phyloP scores from a whole-genome alignment of 495 filamentous ascomycete species.

The Lasiosphaeris hirsuta region DNA sequence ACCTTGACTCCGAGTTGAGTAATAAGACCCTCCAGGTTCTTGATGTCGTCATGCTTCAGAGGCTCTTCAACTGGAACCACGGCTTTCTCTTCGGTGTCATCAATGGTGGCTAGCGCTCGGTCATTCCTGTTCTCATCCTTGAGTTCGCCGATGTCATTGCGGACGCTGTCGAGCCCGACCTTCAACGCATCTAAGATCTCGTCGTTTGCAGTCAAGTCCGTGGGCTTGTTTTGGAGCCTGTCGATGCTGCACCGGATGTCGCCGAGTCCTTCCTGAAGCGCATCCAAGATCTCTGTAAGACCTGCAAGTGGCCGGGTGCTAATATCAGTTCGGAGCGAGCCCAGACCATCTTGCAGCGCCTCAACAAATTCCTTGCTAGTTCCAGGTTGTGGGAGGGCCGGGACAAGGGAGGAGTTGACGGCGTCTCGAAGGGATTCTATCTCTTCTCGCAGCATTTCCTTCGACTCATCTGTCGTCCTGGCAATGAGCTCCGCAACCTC shows the following conservation, averaged over 20 bases:
- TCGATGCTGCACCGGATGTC: constrained; percentile 71
- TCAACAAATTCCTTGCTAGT: constrained; percentile 61
- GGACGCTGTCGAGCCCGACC: constrained; percentile 67
- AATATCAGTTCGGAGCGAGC: constrained; percentile 65
- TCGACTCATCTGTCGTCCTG: constrained; percentile 42
- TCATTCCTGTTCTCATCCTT: constrained; percentile 50
- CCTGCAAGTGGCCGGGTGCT: constrained; percentile 50
- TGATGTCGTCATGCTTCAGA: constrained; percentile 66
- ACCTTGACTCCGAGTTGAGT: constrained; percentile 79
- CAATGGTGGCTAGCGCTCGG: constrained; percentile 47
- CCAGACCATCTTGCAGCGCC: constrained; percentile 65
- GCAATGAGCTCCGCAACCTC: constrained; percentile 59
- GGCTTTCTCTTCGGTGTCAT: constrained; percentile 26
- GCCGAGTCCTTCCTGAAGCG: constrained; percentile 76
- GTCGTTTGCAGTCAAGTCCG: constrained; percentile 73
- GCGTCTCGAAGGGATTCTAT: constrained; percentile 73
- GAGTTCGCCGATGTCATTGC: constrained; percentile 73
- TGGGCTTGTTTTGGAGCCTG: constrained; percentile 71
- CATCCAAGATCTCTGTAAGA: constrained; percentile 74
- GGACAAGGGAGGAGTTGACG: constrained; percentile 66
- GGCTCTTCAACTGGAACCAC: constrained; percentile 39
- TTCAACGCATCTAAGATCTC: constrained; percentile 86
- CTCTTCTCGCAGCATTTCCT: constrained; percentile 71
- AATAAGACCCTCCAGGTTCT: constrained; percentile 77
- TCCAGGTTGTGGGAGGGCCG: constrained; percentile 44